These are phyloP conservation scores for Phytophthora agathidicida DNA, from an alignment of 352 stramenopile genomes.

Conservation along the genomic window DNA sequence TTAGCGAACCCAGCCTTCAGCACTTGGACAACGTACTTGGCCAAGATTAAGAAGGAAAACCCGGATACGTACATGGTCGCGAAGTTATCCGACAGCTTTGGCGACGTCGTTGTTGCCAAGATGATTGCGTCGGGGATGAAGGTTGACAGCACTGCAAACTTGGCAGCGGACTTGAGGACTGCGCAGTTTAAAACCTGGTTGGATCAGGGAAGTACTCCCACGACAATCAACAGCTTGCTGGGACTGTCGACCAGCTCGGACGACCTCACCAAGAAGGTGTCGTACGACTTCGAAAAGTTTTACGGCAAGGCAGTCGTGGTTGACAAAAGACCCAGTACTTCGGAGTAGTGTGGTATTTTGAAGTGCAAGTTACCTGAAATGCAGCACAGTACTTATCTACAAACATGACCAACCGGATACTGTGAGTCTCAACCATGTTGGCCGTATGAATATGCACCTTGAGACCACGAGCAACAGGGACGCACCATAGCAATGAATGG, in stretches of 20 bases:
- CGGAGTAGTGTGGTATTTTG: too few species aligned
- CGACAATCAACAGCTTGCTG: neutral
- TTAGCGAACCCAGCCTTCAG: neutral
- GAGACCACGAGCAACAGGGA: too few species aligned
- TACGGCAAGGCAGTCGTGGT: constrained; percentile 2
- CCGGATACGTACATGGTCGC: neutral
- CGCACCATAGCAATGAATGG: too few species aligned
- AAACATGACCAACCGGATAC: too few species aligned
- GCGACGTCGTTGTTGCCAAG: constrained; percentile 4
- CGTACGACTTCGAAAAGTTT: constrained; percentile 1
- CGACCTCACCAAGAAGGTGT: constrained; percentile 4
- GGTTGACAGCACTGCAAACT: neutral
- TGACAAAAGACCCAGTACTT: neutral
- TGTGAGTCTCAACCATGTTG: too few species aligned
- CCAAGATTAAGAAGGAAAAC: neutral
- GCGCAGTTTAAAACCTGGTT: constrained; percentile 1
- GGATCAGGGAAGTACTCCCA: neutral
- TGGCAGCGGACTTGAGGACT: neutral
- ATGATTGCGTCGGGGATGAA: constrained; percentile 4
- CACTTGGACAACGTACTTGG: neutral
- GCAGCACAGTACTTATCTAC: too few species aligned
- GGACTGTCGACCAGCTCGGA: neutral
- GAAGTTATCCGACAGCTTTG: neutral
- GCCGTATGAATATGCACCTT: too few species aligned
- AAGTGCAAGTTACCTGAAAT: too few species aligned